Conservation (phyloP, 306 rosid species). For the Dryas drummondii region DNA sequence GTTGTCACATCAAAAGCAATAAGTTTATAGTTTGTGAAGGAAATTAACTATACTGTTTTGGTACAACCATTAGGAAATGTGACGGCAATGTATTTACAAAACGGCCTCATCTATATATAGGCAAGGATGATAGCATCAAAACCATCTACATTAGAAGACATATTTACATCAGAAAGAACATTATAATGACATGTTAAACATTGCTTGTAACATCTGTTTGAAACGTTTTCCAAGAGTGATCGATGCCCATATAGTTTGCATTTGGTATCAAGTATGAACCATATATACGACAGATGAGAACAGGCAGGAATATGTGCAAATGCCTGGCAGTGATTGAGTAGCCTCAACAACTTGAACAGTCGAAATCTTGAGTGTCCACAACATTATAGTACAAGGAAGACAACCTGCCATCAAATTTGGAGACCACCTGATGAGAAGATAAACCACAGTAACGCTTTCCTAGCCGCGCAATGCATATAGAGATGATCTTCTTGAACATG, state of each 20-base stretch:
- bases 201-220: background rate
- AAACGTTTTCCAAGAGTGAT: background rate
- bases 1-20: background rate
- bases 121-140: background rate
- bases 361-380: slow-evolving; percentile 37
- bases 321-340: background rate
- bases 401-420: slow-evolving; percentile 74
- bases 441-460: slow-evolving; percentile 74
- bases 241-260: background rate
- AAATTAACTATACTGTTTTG: background rate
- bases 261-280: slow-evolving; percentile 4
- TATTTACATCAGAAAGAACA: slow-evolving; percentile 2
- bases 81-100: background rate
- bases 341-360: slow-evolving; percentile 54
- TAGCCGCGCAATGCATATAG: slow-evolving; percentile 70
- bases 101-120: background rate
- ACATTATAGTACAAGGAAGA: slow-evolving; percentile 82
- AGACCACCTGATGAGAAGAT: slow-evolving; percentile 62
- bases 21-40: background rate
- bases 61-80: background rate
- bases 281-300: background rate
- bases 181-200: slow-evolving; percentile 14
- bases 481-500: slow-evolving; percentile 79
- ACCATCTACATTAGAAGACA: background rate
- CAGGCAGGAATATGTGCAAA: background rate